phyloP scores from a whole-genome alignment of 106 monocot species.

The Allium fistulosum region DNA sequence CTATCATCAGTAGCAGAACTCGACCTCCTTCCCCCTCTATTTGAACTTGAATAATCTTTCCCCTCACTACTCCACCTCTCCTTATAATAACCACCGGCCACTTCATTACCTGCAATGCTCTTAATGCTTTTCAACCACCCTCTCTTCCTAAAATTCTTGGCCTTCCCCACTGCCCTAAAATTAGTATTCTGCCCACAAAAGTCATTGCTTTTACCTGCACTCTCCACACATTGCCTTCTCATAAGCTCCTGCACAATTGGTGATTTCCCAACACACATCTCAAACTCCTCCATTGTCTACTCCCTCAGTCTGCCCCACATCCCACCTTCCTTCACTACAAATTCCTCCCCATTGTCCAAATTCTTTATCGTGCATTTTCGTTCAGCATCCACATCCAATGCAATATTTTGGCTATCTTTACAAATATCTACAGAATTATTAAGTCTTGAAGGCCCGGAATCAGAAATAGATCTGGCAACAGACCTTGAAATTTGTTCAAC shows the following conservation, averaged over 20 bases:
- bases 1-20: conserved; percentile 91
- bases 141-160: conserved; percentile 21
- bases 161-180: background rate
- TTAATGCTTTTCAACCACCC: conserved; percentile 53
- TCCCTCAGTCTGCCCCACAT: conserved; percentile 61
- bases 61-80: conserved; percentile 44
- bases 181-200: conserved; percentile 1
- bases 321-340: conserved; percentile 80
- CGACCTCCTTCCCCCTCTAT: conserved; percentile 42
- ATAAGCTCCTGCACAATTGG: conserved; percentile 93
- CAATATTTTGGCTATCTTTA: no score
- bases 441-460: conserved; percentile 20
- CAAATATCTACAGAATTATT: conserved; percentile 4
- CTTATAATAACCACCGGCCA: conserved; percentile 13
- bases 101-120: conserved; percentile 40
- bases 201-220: background rate
- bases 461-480: conserved; percentile 33
- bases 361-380: conserved; percentile 59
- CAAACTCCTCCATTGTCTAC: conserved; percentile 84
- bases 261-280: conserved; percentile 61
- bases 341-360: conserved; percentile 74
- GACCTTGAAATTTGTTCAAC: conserved; percentile 12
- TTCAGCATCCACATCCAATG: background rate
- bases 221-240: conserved; percentile 51
- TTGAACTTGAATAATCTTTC: conserved; percentile 47